Percentiles rank a stretch among this genome's conserved stretches.
phyloP scores from a whole-genome alignment of 2,329 filamentous ascomycete genomes.

The Pseudodiploospora longispora region DNA sequence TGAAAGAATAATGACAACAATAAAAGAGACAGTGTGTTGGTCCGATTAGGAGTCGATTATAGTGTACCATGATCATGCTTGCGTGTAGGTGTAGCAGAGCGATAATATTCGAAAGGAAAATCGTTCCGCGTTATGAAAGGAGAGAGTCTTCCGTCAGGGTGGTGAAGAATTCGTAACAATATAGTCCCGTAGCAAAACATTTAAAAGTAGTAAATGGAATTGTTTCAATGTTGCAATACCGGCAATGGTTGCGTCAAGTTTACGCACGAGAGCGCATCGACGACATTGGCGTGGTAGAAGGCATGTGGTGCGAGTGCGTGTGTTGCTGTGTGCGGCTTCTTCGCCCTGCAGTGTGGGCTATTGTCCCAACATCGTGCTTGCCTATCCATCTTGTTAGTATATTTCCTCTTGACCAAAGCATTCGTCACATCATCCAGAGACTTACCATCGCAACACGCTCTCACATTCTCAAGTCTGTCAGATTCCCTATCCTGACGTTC shows the following conservation, averaged over 20 bases:
- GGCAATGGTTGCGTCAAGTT: conserved; percentile 11
- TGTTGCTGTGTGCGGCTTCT: conserved; percentile 32
- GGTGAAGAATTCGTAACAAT: not conserved
- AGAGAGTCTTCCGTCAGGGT: conserved; percentile 2
- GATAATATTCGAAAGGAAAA: not conserved
- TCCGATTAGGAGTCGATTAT: too few relatives aligned
- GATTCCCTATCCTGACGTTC: conserved; percentile 69
- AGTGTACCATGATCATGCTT: too few relatives aligned
- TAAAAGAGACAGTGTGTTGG: too few relatives aligned
- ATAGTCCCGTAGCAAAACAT: not conserved
- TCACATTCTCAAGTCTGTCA: conserved; percentile 84
- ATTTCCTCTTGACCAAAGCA: not conserved
- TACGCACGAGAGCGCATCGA: conserved; percentile 29
- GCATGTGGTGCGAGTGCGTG: conserved; percentile 22
- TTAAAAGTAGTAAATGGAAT: not conserved
- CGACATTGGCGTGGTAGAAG: conserved; percentile 23
- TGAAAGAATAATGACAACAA: too few relatives aligned
- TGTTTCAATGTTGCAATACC: not conserved
- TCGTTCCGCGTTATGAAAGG: conserved; percentile 9
- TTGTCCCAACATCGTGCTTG: conserved; percentile 64
- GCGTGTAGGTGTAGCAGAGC: too few relatives aligned
- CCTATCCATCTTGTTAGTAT: conserved; percentile 36
- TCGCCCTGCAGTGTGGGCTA: conserved; percentile 38
- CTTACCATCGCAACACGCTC: conserved; percentile 95
- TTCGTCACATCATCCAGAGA: conserved; percentile 7